Evolutionary conservation across 139 green algal species (phyloP), one percentile per base, ranked within the genome.

Genomic region (Helicosporidium sp.): DNA sequence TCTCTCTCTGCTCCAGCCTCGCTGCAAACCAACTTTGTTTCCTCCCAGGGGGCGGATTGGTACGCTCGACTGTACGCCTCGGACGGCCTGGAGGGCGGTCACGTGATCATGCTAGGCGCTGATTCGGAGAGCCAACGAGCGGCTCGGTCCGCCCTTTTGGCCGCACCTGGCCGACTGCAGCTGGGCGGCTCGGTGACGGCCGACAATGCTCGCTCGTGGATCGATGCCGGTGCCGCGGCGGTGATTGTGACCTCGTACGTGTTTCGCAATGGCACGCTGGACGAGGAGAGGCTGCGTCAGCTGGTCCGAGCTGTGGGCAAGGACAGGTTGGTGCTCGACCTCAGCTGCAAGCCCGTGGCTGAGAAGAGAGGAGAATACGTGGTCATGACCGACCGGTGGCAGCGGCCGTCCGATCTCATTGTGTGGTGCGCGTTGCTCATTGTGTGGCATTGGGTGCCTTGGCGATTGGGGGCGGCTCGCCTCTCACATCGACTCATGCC

Each of bases 71-170:
- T 96, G 49, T 99, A 97, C 60, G 35, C 58, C 12, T 25, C 49
- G 0, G 80, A 94, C 41, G 57, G 49, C 10, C 66, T 99, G 8
- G 48, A 52, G 12, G 89, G 89, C 0, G 89, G 89, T 20, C 89
- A 99, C 60, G 79, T 95, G 53, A 96, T 99, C 65, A 94, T 99
- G 85, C 72, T 99, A 37, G 85, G 82, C 2, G 66, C 74, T 0
- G 80, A 92, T 52, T 55, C 70, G 16, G 75, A 26, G 4, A 82
- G 62, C 63, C 76, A 64, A 66, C 77, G 46, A 26, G 15, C 43
- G 18, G 88, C 89, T 0, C 41, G 76, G 15, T 66, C 62, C 5
- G 89, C 89, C 3, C 61, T 96, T 28, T 16, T 29, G 7, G 72
- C 76, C 3, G 93, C 75, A 55, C 79, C 84, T 2, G 84, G 81